Evolutionary conservation across 2,329 filamentous ascomycete genomes (phyloP), one percentile per base, ranked within the genome.

Genomic region (Aureobasidium sp.): DNA sequence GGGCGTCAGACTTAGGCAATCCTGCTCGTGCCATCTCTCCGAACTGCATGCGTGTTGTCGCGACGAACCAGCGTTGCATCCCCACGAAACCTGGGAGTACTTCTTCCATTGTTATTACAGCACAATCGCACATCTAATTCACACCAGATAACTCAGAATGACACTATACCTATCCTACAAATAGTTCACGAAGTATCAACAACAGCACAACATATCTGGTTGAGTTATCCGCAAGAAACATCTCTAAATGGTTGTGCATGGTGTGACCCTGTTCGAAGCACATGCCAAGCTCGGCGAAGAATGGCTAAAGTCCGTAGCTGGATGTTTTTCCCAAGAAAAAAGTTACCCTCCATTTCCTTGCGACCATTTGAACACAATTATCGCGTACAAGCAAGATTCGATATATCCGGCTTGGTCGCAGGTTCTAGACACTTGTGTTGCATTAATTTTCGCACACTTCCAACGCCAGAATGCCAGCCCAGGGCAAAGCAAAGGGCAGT

Each of bases 401-500:
- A 48, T 32, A 48, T 27, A 10, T n/a, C 0, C 2, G 32, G 13
- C 26, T 8, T 13, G 20, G 36, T 53, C 36, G 32, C 20, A 1
- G 13, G 15, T 23, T 23, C 9, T 17, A 36, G 5, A 23, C 1
- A 36, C 2, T 36, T n/a, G 1, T n/a, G 9, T 29, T n/a, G 32
- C 8, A 23, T 51, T 23, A 37, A 32, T 7, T 7, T 12, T 42
- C 15, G 37, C 37, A 55, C 32, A n/a, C 26, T 20, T 5, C 2
- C 5, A 41, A n/a, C 36, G 15, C 26, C 51, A 60, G 42, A 5
- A 60, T 60, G 57, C 46, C 57, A 23, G 34, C 36, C 13, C 46
- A 50, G 20, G 57, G 57, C 44, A 60, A 60, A 60, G 32, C 39
- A 39, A 60, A 60, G 46, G 57, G 57, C 57, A 37, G n/a, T 46